Evolutionary conservation across 176 grass and related monocot species (phyloP).

Genomic region (Phragmites australis): DNA sequence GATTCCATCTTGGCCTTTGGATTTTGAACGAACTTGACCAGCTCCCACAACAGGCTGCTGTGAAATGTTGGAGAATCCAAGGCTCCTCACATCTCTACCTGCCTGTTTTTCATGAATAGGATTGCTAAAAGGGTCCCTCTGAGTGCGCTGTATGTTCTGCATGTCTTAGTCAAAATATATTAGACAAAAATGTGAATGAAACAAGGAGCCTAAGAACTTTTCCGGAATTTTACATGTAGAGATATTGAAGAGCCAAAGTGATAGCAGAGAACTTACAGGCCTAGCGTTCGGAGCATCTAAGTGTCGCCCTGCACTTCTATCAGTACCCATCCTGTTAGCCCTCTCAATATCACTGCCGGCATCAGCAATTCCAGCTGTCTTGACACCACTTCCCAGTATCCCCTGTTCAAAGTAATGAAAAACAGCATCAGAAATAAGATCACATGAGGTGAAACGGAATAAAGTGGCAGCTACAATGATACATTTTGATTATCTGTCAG

Average conservation of each 20-base stretch:
- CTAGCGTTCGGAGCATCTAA: conserved; percentile 44
- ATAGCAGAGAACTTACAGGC: conserved; percentile 50
- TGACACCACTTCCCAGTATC: conserved; percentile 45
- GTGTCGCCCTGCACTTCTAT: conserved; percentile 48
- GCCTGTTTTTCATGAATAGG: conserved; percentile 56
- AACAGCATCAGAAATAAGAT: conserved; percentile 33
- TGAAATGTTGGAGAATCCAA: conserved; percentile 52
- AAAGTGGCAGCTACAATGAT: neutral
- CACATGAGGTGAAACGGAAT: neutral
- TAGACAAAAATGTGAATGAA: neutral
- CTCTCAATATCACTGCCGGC: conserved; percentile 46
- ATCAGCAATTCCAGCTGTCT: conserved; percentile 40
- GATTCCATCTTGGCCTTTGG: conserved; percentile 57
- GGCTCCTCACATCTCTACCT: conserved; percentile 41
- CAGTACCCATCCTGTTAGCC: conserved; percentile 37
- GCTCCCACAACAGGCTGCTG: conserved; percentile 43
- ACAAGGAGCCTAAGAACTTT: neutral
- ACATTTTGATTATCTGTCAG: neutral
- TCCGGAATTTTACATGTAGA: neutral
- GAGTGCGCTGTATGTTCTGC: conserved; percentile 47
- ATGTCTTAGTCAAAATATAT: conserved; percentile 23
- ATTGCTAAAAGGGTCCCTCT: conserved; percentile 46
- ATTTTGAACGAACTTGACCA: conserved; percentile 49
- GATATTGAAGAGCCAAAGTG: conserved; percentile 14
- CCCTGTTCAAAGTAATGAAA: conserved; percentile 51